Evolutionary conservation across 1,139 yeast species (phyloP), one percentile per base, ranked within the genome.

Genomic region (Yamadazyma epiphylla): DNA sequence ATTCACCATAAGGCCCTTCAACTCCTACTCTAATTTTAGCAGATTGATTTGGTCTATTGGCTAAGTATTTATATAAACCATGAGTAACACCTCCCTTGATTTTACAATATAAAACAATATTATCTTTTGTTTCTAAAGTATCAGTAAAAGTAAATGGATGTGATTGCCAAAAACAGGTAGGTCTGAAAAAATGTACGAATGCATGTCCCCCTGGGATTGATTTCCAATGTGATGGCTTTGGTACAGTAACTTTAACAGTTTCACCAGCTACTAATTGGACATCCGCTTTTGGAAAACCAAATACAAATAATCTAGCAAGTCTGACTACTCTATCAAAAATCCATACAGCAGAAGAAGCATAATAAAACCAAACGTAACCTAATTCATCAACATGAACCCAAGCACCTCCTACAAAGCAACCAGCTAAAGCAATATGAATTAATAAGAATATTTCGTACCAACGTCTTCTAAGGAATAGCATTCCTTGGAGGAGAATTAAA

Each of bases 121-220:
- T 37, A 23, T 49, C 40, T 5, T 46, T 44, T 9, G 45, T 38
- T 20, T 45, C 54, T 5, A 38, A 39, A 2, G 55, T 42, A 7
- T 49, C 55, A 8, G 58, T 49, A 35, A 58, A 61, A 0, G 70
- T 60, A 38, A 65, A 65, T 5, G 71, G 71, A 42, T 65, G 72
- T 2, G 69, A 61, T 40, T 65, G 72, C 67, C 67, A 65, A 42
- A 64, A 65, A 33, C 54, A 54, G 12, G 48, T 32, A 5, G 58
- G 58, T 27, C 52, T 50, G 22, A 69, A 33, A 45, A 74, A 72
- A 39, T 70, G 64, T 23, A 74, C 53, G 34, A 66, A 74, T 0
- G 74, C 77, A 46, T 72, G 76, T 1, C 75, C 71, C 24, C 78
- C 79, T 7, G 76, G 72, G 26, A 54, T 45, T 1, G 68, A 45